Evolutionary conservation across 129 eudicot genomes (phyloP), one percentile per base, ranked within the genome.

Genomic region (Erigeron canadensis): DNA sequence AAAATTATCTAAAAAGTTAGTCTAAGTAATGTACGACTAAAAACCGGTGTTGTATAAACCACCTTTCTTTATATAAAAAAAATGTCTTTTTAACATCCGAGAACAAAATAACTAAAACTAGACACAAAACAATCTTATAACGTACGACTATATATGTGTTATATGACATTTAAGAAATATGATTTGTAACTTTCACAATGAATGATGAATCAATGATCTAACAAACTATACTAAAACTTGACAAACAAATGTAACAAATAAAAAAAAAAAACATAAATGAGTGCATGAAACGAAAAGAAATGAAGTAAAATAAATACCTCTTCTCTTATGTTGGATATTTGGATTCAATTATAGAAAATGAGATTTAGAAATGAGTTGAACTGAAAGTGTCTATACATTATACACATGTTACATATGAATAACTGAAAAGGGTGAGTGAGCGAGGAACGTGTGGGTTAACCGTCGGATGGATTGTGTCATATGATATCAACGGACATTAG

Each of bases 391-490:
- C 12, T 16, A 7, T 55, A 55, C 37, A 45, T 7, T 7, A 21
- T 57, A 57, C 10, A 22, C 1, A 28, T 28, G 34, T 28, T 28
- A 28, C 34, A 28, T 28, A 28, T 28, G 3, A 1, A 57, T 57
- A 57, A 57, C 34, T 56, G 15, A 10, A 18, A 44, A 44, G 9
- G 7, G 50, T 45, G 50, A 28, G 34, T 28, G 8, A 16, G n/a
- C n/a, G n/a, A n/a, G n/a, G 11, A 6, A 53, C 16, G 13, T 57
- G 40, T 4, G 11, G 39, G 5, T 3, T 57, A 22, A 57, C 38
- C 63, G 63, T 57, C 63, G 63, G 63, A 57, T 57, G 58, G 16
- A 53, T 53, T 13, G 63, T 57, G 63, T 17, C 62, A 21, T 56
- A 56, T 56, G 62, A 56, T 56, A 2, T 21, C 2, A 21, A 56